These are phyloP conservation scores for Tetracladium setigerum DNA, from an alignment of 495 filamentous ascomycete species.

Conservation along the genomic window DNA sequence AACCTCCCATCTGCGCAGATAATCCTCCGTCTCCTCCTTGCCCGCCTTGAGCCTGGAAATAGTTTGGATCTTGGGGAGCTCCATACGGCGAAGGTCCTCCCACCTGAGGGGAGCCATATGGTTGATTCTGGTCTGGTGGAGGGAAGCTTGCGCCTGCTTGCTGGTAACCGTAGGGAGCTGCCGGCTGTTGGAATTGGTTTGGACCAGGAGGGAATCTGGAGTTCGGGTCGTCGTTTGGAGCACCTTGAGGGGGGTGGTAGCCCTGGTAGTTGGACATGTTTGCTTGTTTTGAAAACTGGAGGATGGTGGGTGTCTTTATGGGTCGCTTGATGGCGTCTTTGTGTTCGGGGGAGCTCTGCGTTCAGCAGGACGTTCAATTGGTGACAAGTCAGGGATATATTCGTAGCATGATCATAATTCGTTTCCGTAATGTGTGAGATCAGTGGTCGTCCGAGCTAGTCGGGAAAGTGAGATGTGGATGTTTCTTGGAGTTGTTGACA, in stretches of 20 bases:
- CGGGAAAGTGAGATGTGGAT: not conserved
- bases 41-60: constrained; percentile 21
- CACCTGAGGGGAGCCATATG: constrained; percentile 20
- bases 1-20: constrained; percentile 77
- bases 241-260: constrained; percentile 61
- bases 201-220: constrained; percentile 47
- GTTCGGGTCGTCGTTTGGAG: constrained; percentile 55
- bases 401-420: too few relatives aligned
- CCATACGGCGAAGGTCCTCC: constrained; percentile 25
- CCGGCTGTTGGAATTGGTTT: constrained; percentile 32
- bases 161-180: constrained; percentile 52
- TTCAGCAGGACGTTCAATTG: not conserved
- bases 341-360: not conserved
- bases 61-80: constrained; percentile 18
- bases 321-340: not conserved
- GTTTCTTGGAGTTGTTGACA: not conserved
- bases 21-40: constrained; percentile 47
- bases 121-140: constrained; percentile 28
- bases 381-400: too few relatives aligned
- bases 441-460: not conserved
- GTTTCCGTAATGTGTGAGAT: not conserved
- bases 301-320: not conserved
- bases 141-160: constrained; percentile 43
- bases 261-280: constrained; percentile 68
- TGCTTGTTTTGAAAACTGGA: not conserved